Evolutionary conservation across 2,329 filamentous ascomycete species (phyloP).

Genomic region (Pezicula neosporulosa): DNA sequence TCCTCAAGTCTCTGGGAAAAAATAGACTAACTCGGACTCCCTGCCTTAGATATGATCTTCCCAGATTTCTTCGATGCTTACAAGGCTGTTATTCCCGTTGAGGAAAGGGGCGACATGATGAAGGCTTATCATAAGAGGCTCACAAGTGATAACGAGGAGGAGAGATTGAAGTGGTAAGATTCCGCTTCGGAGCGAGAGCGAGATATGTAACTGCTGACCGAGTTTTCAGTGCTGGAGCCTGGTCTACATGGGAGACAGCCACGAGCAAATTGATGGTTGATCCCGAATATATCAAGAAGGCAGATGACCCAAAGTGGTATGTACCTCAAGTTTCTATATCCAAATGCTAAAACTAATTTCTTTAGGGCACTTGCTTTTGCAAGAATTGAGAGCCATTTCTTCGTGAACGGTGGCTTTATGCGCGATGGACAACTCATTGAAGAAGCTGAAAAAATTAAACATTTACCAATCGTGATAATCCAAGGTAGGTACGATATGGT

Average conservation of each 20-base stretch:
- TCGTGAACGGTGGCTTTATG: constrained; percentile 36
- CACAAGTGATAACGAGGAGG: constrained; percentile 24
- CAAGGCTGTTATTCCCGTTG: constrained; percentile 31
- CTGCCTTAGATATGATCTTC: constrained; percentile 25
- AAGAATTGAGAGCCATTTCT: constrained; percentile 39
- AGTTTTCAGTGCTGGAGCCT: constrained; percentile 20
- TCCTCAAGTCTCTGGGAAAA: too few species aligned
- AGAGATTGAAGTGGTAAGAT: constrained; percentile 25
- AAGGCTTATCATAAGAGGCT: constrained; percentile 37
- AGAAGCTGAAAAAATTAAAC: constrained; percentile 24
- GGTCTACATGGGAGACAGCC: constrained; percentile 24
- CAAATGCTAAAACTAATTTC: neutral
- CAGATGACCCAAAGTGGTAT: constrained; percentile 24
- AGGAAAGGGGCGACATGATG: constrained; percentile 33
- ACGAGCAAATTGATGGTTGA: constrained; percentile 25
- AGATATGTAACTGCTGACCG: neutral
- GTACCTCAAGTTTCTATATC: neutral
- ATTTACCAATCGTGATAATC: constrained; percentile 32
- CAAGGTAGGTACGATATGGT: constrained; percentile 44
- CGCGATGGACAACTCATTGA: constrained; percentile 35
- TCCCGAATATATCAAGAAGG: constrained; percentile 23
- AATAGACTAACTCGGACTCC: too few species aligned
- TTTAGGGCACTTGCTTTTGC: constrained; percentile 34
- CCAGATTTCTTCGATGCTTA: constrained; percentile 37
- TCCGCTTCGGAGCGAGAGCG: neutral